Percentiles rank a stretch among this genome's conserved stretches.
phyloP scores from a whole-genome alignment of 106 monocot species.

The Apostasia ramifera region DNA sequence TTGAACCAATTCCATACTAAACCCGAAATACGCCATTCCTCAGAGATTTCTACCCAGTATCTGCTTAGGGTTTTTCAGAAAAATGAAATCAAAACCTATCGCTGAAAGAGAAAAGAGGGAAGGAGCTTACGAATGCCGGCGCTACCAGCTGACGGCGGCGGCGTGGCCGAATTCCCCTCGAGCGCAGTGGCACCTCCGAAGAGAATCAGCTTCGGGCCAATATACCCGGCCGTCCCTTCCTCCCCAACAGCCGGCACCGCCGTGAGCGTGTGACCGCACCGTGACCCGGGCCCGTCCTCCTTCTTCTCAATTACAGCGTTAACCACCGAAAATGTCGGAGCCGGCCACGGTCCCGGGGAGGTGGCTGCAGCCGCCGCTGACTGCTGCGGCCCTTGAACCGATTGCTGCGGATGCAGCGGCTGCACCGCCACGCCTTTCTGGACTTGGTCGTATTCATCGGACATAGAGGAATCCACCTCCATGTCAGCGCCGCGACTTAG shows the following conservation, averaged over 20 bases:
- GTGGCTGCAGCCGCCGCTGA: conserved; percentile 25
- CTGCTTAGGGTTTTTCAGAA: background rate
- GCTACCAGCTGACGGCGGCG: conserved; percentile 68
- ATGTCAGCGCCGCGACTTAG: conserved; percentile 4
- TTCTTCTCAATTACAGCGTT: conserved; percentile 76
- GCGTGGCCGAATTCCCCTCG: conserved; percentile 82
- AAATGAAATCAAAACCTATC: background rate
- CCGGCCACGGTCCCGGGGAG: conserved; percentile 61
- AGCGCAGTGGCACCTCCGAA: conserved; percentile 96
- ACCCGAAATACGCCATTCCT: background rate
- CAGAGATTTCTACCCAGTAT: background rate
- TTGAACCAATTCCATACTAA: no score
- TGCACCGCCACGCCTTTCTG: background rate
- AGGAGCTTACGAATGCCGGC: conserved; percentile 83
- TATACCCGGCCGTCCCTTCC: conserved; percentile 66
- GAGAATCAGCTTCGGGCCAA: conserved; percentile 80
- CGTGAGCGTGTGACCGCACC: conserved; percentile 96
- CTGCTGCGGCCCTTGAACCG: conserved; percentile 12
- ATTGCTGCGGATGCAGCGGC: conserved; percentile 7
- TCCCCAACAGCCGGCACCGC: conserved; percentile 79
- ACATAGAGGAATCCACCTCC: conserved; percentile 46
- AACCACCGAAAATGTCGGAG: conserved; percentile 62
- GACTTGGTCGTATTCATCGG: conserved; percentile 31
- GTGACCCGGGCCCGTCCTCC: conserved; percentile 86
- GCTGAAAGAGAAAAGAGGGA: background rate